Base-by-base conservation (phyloP, 2,329 filamentous ascomycete species). In the Fusarium equiseti region DNA sequence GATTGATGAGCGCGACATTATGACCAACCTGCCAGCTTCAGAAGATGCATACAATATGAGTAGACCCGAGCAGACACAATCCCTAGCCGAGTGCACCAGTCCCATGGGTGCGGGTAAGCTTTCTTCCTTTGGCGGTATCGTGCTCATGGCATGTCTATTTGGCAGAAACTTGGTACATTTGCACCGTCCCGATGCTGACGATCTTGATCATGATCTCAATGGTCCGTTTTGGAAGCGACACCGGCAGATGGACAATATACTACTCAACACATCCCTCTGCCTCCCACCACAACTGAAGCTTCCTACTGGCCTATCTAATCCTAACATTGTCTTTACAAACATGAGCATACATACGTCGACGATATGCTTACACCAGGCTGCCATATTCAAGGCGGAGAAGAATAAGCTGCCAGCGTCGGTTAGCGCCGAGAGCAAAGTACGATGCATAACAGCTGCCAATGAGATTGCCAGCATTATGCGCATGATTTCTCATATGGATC, bases 311-410 rank as follows among this genome's bases (percentile, higher is more conserved):
- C 82, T 97, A 35, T 83, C 85, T 18, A 92, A 95, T 75, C 88
- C 94, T 6, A 98, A 98, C 70, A 90, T 95, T 57, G 90, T 98
- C 7, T 98, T 98, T 78, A 90, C 92, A 61, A 98, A 98, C 76
- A 97, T 99, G 94, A 94, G 93, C 77, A 94, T 99, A 32, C 95
- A 98, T 78, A 97, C 96, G 0, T 97, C 95, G 2, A 94, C 94
- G 3, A 98, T 99, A 57, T 98, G 95, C 79, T 84, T 99, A n/a
- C 96, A 99, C 77, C 96, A 99, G 82, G 96, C 95, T 4, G 96
- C 96, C 27, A 98, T 99, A 22, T 98, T 95, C 86, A 98, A 98
- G 79, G 94, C 95, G 0, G 95, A 98, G 75, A 96, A 94, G 81
- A 92, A 97, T 79, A 88, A 90, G 56, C 83, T 98, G 66, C 90